Evolutionary conservation across 371 early-diverging fungal species (phyloP), one percentile per base, ranked within the genome.

Genomic region (Sporodiniella umbellata): DNA sequence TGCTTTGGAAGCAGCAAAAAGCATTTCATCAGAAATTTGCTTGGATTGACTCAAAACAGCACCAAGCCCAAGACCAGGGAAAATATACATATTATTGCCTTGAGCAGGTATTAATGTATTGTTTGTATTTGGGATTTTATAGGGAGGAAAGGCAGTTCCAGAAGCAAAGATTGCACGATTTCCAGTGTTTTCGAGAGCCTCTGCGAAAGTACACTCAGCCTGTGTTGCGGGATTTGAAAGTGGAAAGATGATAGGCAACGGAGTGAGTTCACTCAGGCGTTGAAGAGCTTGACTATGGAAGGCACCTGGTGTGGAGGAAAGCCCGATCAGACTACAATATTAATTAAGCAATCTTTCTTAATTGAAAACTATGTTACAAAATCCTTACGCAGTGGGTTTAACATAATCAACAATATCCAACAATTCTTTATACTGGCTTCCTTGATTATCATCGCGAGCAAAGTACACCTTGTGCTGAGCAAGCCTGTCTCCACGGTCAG

Each of bases 131-230:
- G 87, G 85, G 22, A 84, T 68, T 0, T 72, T 80, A 65, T 85
- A 88, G 15, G 72, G 53, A 28, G 94, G 95, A 79, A 95, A 95
- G 12, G 91, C 92, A 5, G 96, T 94, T 42, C 96, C 96, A 4
- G 93, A 92, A n/a, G 94, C 94, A 79, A 95, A 95, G 48, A 95
- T 82, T n/a, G 92, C 94, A 24, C 79, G 69, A 63, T 90, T 86
- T 45, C 90, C 64, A 8, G 95, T 91, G 51, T 64, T 63, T 38
- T 68, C 60, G 91, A 96, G 90, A 31, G 96, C 95, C 43, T 88
- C 75, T 56, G 85, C 93, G 64, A 89, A 96, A 5, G 89, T 88
- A 75, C 95, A 96, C 72, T 96, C 96, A 42, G 94, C 92, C 69
- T 91, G 84, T 33, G 81, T 83, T 26, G 77, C 68, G 31, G 94